phyloP scores from a whole-genome alignment of 1,284 basidiomycete genomes.

The Caloboletus firmus region DNA sequence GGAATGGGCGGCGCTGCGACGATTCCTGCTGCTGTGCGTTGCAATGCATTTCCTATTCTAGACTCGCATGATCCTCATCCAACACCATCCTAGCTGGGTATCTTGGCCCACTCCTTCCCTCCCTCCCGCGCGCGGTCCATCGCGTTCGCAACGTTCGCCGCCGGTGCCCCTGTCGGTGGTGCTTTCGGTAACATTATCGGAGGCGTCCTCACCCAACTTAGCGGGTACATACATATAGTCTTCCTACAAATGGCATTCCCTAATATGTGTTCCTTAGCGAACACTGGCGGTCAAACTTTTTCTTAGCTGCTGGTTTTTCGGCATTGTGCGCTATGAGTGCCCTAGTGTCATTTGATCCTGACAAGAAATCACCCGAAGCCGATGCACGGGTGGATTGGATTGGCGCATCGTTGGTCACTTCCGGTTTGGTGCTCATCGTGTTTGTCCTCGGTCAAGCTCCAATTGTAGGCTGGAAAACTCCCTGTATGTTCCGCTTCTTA shows the following conservation, averaged over 20 bases:
- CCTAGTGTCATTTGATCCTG: slow-evolving; percentile 53
- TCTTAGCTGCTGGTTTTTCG: slow-evolving; percentile 54
- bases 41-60: not conserved
- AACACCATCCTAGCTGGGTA: slow-evolving; percentile 57
- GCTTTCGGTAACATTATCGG: slow-evolving; percentile 69
- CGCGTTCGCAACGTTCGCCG: slow-evolving; percentile 76
- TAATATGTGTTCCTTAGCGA: slow-evolving; percentile 28
- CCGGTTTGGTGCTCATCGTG: slow-evolving; percentile 74
- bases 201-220: slow-evolving; percentile 69
- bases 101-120: slow-evolving; percentile 74
- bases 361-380: slow-evolving; percentile 43
- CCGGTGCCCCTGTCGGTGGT: slow-evolving; percentile 79
- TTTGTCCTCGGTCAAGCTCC: slow-evolving; percentile 80
- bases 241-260: no score
- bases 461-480: slow-evolving; percentile 73
- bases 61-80: not conserved
- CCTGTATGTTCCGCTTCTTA: slow-evolving; percentile 49
- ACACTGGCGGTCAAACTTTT: slow-evolving; percentile 65
- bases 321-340: slow-evolving; percentile 51
- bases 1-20: slow-evolving; percentile 70
- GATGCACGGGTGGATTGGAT: slow-evolving; percentile 80
- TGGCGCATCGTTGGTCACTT: slow-evolving; percentile 73
- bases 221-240: no score
- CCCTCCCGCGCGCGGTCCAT: slow-evolving; percentile 63
- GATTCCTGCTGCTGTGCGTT: slow-evolving; percentile 65